A percentile compares a stretch with the other conserved stretches of the same genome.
Conservation (phyloP, 2,329 filamentous ascomycete genomes). For the Truncatella angustata region DNA sequence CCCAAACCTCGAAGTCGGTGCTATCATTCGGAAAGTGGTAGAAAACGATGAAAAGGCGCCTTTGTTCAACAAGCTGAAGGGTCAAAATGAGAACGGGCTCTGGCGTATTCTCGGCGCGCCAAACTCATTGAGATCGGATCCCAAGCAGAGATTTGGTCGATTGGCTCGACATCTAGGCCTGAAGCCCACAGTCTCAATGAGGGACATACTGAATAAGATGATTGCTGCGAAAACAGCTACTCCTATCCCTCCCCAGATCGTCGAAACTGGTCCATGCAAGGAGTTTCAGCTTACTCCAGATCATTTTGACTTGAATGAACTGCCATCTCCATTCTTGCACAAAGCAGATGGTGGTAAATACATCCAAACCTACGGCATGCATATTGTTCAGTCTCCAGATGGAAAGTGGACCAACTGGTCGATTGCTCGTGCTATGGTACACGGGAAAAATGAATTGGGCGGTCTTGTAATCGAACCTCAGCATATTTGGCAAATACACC, state of each 20-base stretch:
- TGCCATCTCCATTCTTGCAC: conserved; percentile 43
- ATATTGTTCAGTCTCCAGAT: conserved; percentile 43
- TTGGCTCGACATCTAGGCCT: conserved; percentile 40
- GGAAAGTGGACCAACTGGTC: conserved; percentile 47
- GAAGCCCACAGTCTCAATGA: conserved; percentile 32
- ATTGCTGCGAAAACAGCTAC: conserved; percentile 28
- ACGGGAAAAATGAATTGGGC: conserved; percentile 37
- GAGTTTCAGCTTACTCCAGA: conserved; percentile 34
- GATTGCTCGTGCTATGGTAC: conserved; percentile 44
- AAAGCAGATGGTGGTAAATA: conserved; percentile 47
- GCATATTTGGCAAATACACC: conserved; percentile 43
- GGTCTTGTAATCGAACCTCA: conserved; percentile 43
- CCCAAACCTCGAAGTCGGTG: conserved; percentile 43
- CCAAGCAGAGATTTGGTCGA: conserved; percentile 35
- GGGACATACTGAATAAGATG: conserved; percentile 41
- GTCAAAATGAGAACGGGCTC: conserved; percentile 40
- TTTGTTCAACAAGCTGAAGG: conserved; percentile 51
- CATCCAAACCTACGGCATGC: conserved; percentile 49
- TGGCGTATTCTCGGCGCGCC: conserved; percentile 47
- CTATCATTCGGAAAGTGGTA: conserved; percentile 43
- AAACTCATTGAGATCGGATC: conserved; percentile 32
- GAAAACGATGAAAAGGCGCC: conserved; percentile 46
- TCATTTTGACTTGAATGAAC: conserved; percentile 39
- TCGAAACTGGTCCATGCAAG: conserved; percentile 40
- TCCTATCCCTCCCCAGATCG: conserved; percentile 30